A percentile compares a stretch with the other conserved stretches of the same genome.
Conservation (phyloP, 192 early-diverging fungal genomes). For the Geranomyces michiganensis region DNA sequence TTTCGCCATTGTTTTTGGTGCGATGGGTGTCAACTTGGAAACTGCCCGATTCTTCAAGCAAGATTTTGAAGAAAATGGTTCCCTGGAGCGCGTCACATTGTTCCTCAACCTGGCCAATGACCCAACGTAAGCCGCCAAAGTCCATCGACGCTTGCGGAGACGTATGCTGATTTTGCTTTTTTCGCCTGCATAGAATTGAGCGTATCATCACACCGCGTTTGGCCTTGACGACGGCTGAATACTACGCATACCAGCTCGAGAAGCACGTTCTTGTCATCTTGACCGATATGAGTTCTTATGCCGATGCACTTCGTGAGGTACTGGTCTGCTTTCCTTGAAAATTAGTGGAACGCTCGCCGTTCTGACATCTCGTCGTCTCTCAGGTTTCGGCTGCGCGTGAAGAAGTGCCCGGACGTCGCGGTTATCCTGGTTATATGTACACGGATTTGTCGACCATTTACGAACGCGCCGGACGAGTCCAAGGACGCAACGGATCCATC, state of each 20-base stretch:
- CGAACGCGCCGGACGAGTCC: constrained; percentile 97
- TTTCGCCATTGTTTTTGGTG: constrained; percentile 99
- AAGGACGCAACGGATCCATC: constrained; percentile 94
- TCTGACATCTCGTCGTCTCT: constrained; percentile 20
- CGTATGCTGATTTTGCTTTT: constrained; percentile 3
- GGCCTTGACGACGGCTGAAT: constrained; percentile 98
- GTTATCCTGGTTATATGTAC: constrained; percentile 99
- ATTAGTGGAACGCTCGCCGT: no score
- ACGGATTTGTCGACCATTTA: constrained; percentile 99
- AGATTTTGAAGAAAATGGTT: constrained; percentile 99
- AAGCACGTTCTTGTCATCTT: constrained; percentile 99
- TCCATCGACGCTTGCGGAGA: not conserved
- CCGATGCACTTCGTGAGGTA: constrained; percentile 98
- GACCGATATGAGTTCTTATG: constrained; percentile 99
- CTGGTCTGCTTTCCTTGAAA: no score
- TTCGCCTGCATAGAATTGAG: constrained; percentile 71
- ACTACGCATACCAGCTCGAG: constrained; percentile 98
- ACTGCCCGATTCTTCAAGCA: constrained; percentile 99
- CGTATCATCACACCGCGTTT: constrained; percentile 99
- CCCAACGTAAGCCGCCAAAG: constrained; percentile 68
- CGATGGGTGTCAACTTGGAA: constrained; percentile 99
- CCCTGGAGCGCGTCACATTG: constrained; percentile 95
- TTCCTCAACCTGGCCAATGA: constrained; percentile 99
- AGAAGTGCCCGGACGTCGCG: constrained; percentile 98
- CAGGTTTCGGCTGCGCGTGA: constrained; percentile 96